These are phyloP conservation scores for Yarrowia osloensis DNA, from an alignment of 805 yeast genomes.

Conservation along the genomic window DNA sequence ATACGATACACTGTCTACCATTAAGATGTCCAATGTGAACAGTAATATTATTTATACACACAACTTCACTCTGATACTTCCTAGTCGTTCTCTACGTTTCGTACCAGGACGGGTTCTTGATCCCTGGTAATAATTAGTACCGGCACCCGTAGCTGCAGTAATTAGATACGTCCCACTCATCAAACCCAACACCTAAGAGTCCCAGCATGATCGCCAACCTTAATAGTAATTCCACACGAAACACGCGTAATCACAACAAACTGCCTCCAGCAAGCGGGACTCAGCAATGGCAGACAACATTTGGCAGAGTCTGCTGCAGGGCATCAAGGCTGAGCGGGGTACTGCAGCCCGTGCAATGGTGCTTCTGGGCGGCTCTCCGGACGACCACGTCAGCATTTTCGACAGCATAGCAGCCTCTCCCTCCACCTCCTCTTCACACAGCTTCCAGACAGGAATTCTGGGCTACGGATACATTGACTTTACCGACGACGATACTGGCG, in stretches of 20 bases:
- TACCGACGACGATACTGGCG: slow-evolving; percentile 23
- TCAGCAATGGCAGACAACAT: slow-evolving; percentile 24
- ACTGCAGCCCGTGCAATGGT: slow-evolving; percentile 9
- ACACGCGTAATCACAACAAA: slow-evolving; percentile 26
- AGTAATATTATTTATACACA: slow-evolving; percentile 20
- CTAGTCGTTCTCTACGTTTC: no score
- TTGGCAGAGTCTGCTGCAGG: slow-evolving; percentile 28
- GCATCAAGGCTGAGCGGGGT: slow-evolving; percentile 21
- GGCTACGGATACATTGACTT: slow-evolving; percentile 27
- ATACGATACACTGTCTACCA: no score
- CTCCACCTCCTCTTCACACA: background rate
- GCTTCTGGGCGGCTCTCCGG: slow-evolving; percentile 14
- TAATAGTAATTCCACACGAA: slow-evolving; percentile 23
- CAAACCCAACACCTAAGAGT: background rate
- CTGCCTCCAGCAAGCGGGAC: background rate
- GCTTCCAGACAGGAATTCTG: slow-evolving; percentile 21
- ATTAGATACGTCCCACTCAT: no score
- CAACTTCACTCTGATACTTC: background rate
- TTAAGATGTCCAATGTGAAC: no score
- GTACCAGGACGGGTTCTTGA: no score
- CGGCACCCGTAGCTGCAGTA: no score
- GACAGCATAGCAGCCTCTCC: slow-evolving; percentile 10
- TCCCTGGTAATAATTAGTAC: no score
- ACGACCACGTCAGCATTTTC: slow-evolving; percentile 25
- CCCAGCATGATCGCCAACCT: slow-evolving; percentile 24